Evolutionary conservation across 1,284 basidiomycete species (phyloP), one percentile per base, ranked within the genome.

Genomic region (Inonotus obliquus): DNA sequence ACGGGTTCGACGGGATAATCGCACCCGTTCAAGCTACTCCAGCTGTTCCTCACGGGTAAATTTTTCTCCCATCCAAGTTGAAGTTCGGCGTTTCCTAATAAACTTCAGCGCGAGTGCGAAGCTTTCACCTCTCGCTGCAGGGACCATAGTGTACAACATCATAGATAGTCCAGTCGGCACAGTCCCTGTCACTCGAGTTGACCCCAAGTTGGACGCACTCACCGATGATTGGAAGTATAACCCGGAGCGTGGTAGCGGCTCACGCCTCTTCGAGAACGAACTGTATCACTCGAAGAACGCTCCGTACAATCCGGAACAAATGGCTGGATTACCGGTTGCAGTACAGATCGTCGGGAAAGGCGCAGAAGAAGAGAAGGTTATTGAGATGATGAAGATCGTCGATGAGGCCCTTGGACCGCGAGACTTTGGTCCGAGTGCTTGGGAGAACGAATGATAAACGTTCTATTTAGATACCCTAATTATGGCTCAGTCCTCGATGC

Each of bases 341-440:
- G 81, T 97, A 47, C 94, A 96, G 74, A 71, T 96, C 23, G 87
- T 91, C 0, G 90, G 90, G 0, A 82, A 78, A 68, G 81, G 79
- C 64, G 92, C 86, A 82, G 88, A 94, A 68, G 94, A 96, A 57
- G 94, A 96, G 76, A 92, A 91, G 72, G 85, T 94, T 1, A 69
- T 96, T 53, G 84, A 75, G 23, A 82, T 94, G 74, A 95, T 96
- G 93, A 77, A 79, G 65, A 74, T 94, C n/a, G 75, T 96, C 6
- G 92, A 94, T 64, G 72, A 76, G 5, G 86, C 85, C 1, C 73
- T 92, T 54, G 86, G 79, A 38, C 72, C 68, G 19, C 73, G 82
- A 59, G 79, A 77, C 1, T 86, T 87, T 69, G 84, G 83, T 7
- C 82, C 84, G 27, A 75, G 73, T 4, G 68, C 64, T 19, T 57